Conservation (phyloP, 176 grass and related monocot genomes). For the Oryza officinalis region DNA sequence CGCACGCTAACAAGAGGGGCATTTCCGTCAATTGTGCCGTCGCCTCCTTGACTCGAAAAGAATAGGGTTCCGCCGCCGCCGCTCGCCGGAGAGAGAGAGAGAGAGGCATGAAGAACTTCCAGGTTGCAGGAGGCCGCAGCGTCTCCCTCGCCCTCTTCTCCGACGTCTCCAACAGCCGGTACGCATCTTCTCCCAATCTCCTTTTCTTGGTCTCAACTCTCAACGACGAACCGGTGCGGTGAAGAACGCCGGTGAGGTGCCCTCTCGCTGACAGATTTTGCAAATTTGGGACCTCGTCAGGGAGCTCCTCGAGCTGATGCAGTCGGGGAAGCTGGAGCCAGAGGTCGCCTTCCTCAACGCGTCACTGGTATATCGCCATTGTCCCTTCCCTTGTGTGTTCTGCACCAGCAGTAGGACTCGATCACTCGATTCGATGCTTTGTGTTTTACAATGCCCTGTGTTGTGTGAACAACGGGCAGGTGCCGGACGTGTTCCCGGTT, state of each 20-base stretch:
- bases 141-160: conserved; percentile 70
- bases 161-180: conserved; percentile 84
- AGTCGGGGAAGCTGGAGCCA: conserved; percentile 75
- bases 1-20: not conserved
- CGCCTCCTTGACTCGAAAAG: not conserved
- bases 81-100: conserved; percentile 22
- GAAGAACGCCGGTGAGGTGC: too few relatives aligned
- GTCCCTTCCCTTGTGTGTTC: not conserved
- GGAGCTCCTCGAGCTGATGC: conserved; percentile 80
- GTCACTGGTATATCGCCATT: conserved; percentile 53
- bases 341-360: conserved; percentile 83
- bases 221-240: not conserved
- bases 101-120: conserved; percentile 54
- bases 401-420: not conserved
- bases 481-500: conserved; percentile 87
- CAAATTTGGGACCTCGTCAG: conserved; percentile 16
- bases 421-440: not conserved
- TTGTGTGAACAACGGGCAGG: conserved; percentile 35
- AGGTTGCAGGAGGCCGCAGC: conserved; percentile 35
- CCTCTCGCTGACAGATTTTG: not conserved
- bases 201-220: conserved; percentile 20
- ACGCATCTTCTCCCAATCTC: not conserved
- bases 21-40: not conserved
- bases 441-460: not conserved
- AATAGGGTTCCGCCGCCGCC: conserved; percentile 15